Evolutionary conservation across 75 land plant genomes (phyloP), one percentile per base, ranked within the genome.

Genomic region (Cunninghamia lanceolata): DNA sequence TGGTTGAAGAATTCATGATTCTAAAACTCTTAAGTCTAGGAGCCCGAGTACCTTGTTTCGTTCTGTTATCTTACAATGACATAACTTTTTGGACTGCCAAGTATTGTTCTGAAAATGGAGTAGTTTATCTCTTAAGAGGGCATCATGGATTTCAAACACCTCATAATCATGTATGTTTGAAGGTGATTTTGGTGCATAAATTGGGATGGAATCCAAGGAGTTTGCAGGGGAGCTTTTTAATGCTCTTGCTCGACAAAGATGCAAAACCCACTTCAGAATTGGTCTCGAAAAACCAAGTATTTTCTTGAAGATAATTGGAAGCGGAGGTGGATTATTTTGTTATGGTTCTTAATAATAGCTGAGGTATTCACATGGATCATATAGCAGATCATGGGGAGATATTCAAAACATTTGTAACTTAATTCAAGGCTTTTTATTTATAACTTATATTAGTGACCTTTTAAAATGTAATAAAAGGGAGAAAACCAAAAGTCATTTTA

Each of bases 181-280:
- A n/a, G n/a, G n/a, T n/a, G n/a, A n/a, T n/a, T n/a, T n/a, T n/a
- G n/a, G n/a, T n/a, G n/a, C n/a, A n/a, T n/a, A n/a, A n/a, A n/a
- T n/a, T n/a, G 95, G 94, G 96, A 93, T 91, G 85, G 99, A 96
- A 16, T 92, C 96, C 36, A 94, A 91, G 85, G 97, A 95, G 32
- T 96, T 96, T 90, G 95, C 99, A 19, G 87, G 59, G n/a, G 94
- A 91, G 88, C 86, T 96, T 11, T 95, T 91, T 88, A 93, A 96
- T 82, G 93, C 97, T 0, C 90, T 94, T 39, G 88, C 91, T 32
- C 88, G 99, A 75, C 84, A 36, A 73, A 54, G 73, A 71, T 88
- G 82, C 83, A 70, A 34, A 84, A 87, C 28, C 86, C 88, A 30
- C n/a, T 88, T 34, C 63, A 74, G 76, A 85, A 85, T 45, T 89